phyloP scores from a whole-genome alignment of 495 filamentous ascomycete genomes.

The Penicillium verhagenii region DNA sequence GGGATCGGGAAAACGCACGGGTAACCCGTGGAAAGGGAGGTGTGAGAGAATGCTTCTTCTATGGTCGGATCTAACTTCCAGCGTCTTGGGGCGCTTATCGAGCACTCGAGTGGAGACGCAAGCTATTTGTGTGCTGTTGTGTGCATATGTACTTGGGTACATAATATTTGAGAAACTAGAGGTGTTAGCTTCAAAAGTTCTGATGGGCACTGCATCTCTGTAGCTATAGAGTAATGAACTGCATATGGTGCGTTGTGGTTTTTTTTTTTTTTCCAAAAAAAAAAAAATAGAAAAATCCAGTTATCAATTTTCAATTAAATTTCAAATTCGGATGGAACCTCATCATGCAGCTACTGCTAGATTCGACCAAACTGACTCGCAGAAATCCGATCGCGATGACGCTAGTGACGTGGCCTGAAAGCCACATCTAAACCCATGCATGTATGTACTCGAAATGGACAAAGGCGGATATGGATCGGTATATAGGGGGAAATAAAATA shows the following conservation, averaged over 20 bases:
- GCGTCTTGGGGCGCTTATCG: constrained; percentile 7
- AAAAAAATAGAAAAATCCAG: too few species aligned
- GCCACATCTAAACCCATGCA: neutral
- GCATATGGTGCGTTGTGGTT: too few species aligned
- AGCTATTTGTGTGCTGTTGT: neutral
- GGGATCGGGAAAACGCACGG: neutral
- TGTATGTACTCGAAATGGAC: neutral
- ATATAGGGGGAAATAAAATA: neutral
- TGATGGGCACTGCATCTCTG: too few species aligned
- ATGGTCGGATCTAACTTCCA: constrained; percentile 4
- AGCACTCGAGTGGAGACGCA: constrained; percentile 5
- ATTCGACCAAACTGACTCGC: neutral
- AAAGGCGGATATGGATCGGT: too few species aligned
- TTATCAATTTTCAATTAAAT: neutral
- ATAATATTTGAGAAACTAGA: too few species aligned
- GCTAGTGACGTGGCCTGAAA: constrained; percentile 12
- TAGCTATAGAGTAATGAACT: too few species aligned
- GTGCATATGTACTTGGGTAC: too few species aligned
- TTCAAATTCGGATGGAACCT: neutral
- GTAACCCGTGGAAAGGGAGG: too few species aligned
- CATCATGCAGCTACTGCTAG: neutral
- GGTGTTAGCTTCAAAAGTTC: too few species aligned
- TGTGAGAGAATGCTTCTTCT: too few species aligned
- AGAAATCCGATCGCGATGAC: neutral
- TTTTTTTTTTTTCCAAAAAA: too few species aligned